Evolutionary conservation across 1,284 basidiomycete genomes (phyloP).

Genomic region (Tylopilus sp.): DNA sequence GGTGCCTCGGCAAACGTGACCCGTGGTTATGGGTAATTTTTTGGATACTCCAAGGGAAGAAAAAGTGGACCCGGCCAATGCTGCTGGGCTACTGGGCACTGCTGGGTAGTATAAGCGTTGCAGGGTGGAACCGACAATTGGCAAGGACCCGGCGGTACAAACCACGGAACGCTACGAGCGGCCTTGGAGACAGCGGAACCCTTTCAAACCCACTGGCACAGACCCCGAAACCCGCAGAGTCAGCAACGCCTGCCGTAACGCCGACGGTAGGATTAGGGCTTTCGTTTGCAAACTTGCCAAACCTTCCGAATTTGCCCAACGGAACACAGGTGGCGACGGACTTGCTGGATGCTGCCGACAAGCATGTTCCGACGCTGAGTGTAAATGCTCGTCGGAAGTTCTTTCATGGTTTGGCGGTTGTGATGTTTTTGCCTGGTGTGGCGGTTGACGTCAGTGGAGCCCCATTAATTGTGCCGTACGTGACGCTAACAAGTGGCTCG

Average conservation of each 20-base stretch:
- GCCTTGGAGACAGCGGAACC: conserved; percentile 35
- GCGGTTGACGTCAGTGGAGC: conserved; percentile 77
- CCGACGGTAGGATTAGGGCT: conserved; percentile 37
- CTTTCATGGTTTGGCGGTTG: conserved; percentile 93
- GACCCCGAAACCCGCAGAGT: conserved; percentile 23
- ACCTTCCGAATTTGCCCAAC: conserved; percentile 48
- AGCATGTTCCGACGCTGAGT: conserved; percentile 83
- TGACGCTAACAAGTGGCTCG: conserved; percentile 17
- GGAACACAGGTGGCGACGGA: conserved; percentile 72
- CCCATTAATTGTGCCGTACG: conserved; percentile 8
- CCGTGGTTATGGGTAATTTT: conserved; percentile 88
- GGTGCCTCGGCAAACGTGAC: conserved; percentile 81
- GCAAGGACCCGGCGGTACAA: conserved; percentile 69
- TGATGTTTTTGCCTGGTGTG: conserved; percentile 95
- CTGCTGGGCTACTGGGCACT: conserved; percentile 85
- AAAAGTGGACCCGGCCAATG: conserved; percentile 78
- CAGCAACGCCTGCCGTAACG: conserved; percentile 22
- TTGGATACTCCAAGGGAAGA: conserved; percentile 71
- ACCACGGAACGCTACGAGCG: conserved; percentile 38
- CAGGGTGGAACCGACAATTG: conserved; percentile 89
- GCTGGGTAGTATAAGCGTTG: conserved; percentile 80
- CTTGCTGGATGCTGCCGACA: conserved; percentile 82
- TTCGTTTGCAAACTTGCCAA: conserved; percentile 52
- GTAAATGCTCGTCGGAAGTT: conserved; percentile 96
- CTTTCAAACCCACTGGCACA: conserved; percentile 25